These are phyloP conservation scores for Hypoxylon trugodes DNA, from an alignment of 495 filamentous ascomycete genomes.

Conservation along the genomic window DNA sequence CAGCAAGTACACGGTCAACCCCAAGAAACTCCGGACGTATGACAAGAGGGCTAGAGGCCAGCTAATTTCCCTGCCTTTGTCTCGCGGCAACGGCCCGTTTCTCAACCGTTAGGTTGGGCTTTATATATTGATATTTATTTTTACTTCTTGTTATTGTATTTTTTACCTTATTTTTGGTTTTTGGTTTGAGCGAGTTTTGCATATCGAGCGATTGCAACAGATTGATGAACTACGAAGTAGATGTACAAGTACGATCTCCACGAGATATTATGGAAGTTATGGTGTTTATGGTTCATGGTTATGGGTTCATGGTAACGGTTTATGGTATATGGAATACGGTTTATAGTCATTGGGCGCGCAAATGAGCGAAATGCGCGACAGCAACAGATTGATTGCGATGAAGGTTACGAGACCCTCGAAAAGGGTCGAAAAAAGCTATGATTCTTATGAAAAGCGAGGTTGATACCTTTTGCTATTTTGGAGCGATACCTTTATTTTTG, in stretches of 20 bases:
- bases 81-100: conserved; percentile 30
- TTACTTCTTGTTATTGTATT: too few species aligned
- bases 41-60: conserved; percentile 33
- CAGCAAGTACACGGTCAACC: conserved; percentile 52
- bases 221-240: conserved; percentile 5
- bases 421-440: neutral
- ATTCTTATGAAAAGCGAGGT: conserved; percentile 25
- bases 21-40: conserved; percentile 34
- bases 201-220: conserved; percentile 11
- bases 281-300: conserved; percentile 35
- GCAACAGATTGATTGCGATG: conserved; percentile 7
- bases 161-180: conserved; percentile 1
- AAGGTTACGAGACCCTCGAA: conserved; percentile 12
- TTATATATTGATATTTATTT: conserved; percentile 16
- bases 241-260: conserved; percentile 21
- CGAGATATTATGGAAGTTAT: conserved; percentile 23
- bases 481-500: conserved; percentile 29
- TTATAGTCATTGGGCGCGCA: conserved; percentile 17
- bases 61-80: conserved; percentile 38
- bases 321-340: conserved; percentile 22
- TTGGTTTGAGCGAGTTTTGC: neutral
- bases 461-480: conserved; percentile 8
- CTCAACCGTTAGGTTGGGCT: conserved; percentile 27
- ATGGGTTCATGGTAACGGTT: conserved; percentile 6
- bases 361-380: neutral